Base-by-base conservation (phyloP, 192 early-diverging fungal species). In the Cetraspora pellucida region DNA sequence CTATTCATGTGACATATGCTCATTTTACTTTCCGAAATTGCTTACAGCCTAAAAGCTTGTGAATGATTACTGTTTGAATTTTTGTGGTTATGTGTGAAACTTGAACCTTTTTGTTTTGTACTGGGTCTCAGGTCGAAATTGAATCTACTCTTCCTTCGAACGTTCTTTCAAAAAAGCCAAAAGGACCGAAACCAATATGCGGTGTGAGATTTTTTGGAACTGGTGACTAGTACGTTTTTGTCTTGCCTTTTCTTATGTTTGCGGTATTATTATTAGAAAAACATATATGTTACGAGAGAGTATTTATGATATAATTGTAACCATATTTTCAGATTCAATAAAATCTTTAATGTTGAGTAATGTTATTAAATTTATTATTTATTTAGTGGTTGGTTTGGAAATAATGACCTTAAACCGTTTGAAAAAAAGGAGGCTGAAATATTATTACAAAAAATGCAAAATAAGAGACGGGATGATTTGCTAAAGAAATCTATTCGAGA, bases 191-290 rank as follows among this genome's bases (percentile, higher is more conserved):
- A n/a, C 78, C 77, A 46, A 46, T 80, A 47, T 83, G 76, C 66
- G 81, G 82, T 11, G 84, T 85, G 19, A 70, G 77, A 27, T 85
- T 84, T 55, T 85, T 80, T 73, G 84, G 84, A 10, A 77, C 82
- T 50, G 77, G 64, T 45, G 82, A 85, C 77, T 85, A 83, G 84
- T 85, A 82, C 72, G 84, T 83, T 14, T 74, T 60, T 74, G 1
- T 37, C 37, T 7, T 37, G 37, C 7, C 50, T 28, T 50, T 19
- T 50, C 7, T 61, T 61, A 9, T 21, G 10, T 28, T 31, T 61
- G 27, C 27, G 5, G 21, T 61, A 10, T 61, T 31, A 3, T 13
- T 19, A 25, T 4, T 17, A n/a, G 17, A 30, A 43, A 31, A n/a
- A 43, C 2, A 37, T 37, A 37, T 37, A 37, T 37, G 37, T 37